Evolutionary conservation across 2,329 filamentous ascomycete species (phyloP), one percentile per base, ranked within the genome.

Genomic region (Aspergillus piperis): DNA sequence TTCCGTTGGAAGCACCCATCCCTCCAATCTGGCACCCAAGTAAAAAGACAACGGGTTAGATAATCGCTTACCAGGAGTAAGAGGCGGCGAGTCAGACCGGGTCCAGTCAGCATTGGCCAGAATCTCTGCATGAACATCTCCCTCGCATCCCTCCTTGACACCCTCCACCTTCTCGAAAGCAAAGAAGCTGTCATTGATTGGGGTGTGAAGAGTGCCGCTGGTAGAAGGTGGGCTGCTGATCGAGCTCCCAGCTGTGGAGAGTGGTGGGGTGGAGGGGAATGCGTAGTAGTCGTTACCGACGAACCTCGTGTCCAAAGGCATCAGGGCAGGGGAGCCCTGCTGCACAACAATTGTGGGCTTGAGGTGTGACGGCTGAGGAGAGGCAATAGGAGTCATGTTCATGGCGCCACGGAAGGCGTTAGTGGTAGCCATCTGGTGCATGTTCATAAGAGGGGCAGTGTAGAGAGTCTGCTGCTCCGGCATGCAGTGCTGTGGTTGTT

Each of bases 251-350:
- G 91, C 89, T 2, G 90, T 88, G 23, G 93, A 96, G 70, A 97
- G 84, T 49, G 92, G 90, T 52, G 93, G 93, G 19, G 93, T 97
- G 7, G 91, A 88, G 36, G 93, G 93, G 72, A 91, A 91, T 78
- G 88, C 90, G 66, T 87, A 84, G 68, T 82, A 77, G 61, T 89
- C 86, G 30, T 79, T 77, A 68, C 88, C 84, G 68, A 83, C 80
- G 63, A 90, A 85, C 68, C 92, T 89, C 15, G 90, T 91, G 76
- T 96, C 90, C 65, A 96, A 79, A 70, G 92, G 82, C 66, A 85
- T 71, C 54, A 82, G 71, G 75, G 78, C 69, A 74, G 78, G 77
- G 76, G 85, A 67, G 11, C 85, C 83, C 58, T 87, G 83, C 70
- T 86, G 83, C 65, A 87, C 78, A 58, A 88, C 75, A 73, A 95